These are phyloP conservation scores for Hemileia vastatrix DNA, from an alignment of 1,284 basidiomycete genomes.

Conservation along the genomic window DNA sequence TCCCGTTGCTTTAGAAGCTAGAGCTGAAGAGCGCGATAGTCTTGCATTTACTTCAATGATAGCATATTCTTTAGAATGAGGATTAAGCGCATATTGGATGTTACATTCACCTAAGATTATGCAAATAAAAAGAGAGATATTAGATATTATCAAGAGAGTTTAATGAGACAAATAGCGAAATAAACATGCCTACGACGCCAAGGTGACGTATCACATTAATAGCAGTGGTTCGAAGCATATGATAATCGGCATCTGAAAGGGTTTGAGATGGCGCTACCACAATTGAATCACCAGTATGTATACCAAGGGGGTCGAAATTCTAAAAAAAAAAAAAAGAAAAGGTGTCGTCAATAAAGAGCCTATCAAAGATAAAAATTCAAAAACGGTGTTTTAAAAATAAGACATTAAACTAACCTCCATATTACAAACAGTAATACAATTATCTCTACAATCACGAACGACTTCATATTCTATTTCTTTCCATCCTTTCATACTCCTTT, in stretches of 20 bases:
- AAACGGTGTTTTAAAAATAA: not conserved
- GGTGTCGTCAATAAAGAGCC: too few relatives aligned
- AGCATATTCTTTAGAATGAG: conserved; percentile 88
- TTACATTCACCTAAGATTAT: conserved; percentile 67
- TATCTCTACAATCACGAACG: conserved; percentile 92
- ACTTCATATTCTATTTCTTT: conserved; percentile 99
- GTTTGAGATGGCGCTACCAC: conserved; percentile 97
- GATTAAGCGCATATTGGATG: conserved; percentile 97
- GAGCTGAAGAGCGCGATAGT: conserved; percentile 90
- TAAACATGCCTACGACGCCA: conserved; percentile 62
- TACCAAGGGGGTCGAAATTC: conserved; percentile 98
- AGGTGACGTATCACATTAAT: conserved; percentile 97
- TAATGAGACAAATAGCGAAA: not conserved
- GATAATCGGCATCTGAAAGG: conserved; percentile 92
- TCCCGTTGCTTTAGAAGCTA: conserved; percentile 96
- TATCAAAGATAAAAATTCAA: conserved; percentile 5
- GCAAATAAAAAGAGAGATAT: not conserved
- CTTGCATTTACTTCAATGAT: conserved; percentile 99
- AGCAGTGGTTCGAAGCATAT: conserved; percentile 96
- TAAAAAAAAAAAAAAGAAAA: conserved; percentile 45
- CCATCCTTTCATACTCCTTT: conserved; percentile 99
- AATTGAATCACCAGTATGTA: conserved; percentile 99
- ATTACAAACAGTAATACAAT: conserved; percentile 98
- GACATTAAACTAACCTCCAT: conserved; percentile 69
- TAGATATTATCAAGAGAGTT: not conserved